Percentiles rank a stretch among this genome's conserved stretches.
These are phyloP conservation scores for Globisporangium apiculatum DNA, from an alignment of 352 stramenopile species.

Conservation along the genomic window DNA sequence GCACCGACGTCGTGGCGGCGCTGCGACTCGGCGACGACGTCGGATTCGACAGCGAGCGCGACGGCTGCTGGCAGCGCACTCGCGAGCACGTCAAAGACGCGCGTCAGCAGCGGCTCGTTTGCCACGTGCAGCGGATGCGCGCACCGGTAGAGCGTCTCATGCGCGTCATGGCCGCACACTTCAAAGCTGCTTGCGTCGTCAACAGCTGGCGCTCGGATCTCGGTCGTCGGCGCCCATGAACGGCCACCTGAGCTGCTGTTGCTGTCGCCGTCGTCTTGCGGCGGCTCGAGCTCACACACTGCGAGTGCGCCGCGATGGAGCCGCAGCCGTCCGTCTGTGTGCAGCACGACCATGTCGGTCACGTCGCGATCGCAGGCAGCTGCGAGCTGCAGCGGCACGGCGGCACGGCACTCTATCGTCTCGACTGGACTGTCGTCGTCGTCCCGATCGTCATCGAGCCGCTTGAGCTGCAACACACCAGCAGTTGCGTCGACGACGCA, in stretches of 20 bases:
- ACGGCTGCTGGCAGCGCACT: conserved; percentile 15
- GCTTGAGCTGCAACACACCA: conserved; percentile 28
- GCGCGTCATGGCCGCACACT: conserved; percentile 16
- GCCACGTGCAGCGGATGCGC: conserved; percentile 32
- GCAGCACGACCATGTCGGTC: conserved; percentile 38
- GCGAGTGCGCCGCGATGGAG: conserved; percentile 24
- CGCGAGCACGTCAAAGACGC: conserved; percentile 27
- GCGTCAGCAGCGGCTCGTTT: conserved; percentile 20
- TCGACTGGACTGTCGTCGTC: neutral
- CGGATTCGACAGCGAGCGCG: conserved; percentile 6
- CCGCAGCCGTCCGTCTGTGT: conserved; percentile 20
- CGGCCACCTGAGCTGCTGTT: conserved; percentile 1
- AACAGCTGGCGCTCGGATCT: conserved; percentile 20
- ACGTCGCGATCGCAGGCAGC: neutral
- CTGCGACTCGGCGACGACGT: conserved; percentile 4
- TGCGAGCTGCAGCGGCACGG: conserved; percentile 22
- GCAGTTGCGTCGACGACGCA: conserved; percentile 38
- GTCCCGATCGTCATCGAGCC: conserved; percentile 3
- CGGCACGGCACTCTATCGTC: conserved; percentile 24
- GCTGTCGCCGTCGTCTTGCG: conserved; percentile 1
- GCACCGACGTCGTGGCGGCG: neutral
- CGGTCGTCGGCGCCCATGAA: conserved; percentile 10
- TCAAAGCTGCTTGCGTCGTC: conserved; percentile 21
- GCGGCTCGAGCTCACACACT: conserved; percentile 27
- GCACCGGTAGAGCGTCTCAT: conserved; percentile 22